Evolutionary conservation across 306 rosid species (phyloP).

Genomic region (Neltuma alba): DNA sequence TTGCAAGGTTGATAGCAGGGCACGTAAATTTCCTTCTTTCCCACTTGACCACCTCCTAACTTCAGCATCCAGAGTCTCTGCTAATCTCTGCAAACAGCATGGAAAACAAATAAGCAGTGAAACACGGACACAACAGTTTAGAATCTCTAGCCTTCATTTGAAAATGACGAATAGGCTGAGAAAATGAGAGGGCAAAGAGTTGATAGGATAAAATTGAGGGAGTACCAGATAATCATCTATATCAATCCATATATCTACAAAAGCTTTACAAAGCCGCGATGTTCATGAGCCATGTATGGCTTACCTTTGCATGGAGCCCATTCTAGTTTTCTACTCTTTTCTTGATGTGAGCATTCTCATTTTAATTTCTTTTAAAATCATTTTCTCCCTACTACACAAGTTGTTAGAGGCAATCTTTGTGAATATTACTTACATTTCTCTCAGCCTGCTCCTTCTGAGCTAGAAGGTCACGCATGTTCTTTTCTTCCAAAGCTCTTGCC

Average conservation of each 20-base stretch:
- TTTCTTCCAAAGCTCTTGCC: conserved; percentile 82
- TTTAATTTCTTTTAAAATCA: conserved; percentile 2
- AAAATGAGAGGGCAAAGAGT: not conserved
- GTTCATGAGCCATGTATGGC: not conserved
- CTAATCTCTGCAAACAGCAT: conserved; percentile 78
- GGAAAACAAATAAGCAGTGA: conserved; percentile 35
- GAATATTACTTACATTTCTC: conserved; percentile 53
- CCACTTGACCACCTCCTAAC: conserved; percentile 98
- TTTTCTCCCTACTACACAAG: not conserved
- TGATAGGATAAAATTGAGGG: not conserved
- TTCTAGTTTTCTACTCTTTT: not conserved
- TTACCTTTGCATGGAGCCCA: not conserved
- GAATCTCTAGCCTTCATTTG: not conserved
- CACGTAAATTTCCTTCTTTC: conserved; percentile 98
- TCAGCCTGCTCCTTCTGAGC: conserved; percentile 84
- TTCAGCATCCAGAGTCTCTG: conserved; percentile 95
- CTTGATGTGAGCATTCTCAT: not conserved
- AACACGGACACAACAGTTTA: conserved; percentile 32
- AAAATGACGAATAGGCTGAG: not conserved
- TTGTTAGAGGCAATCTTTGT: not conserved
- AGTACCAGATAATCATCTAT: not conserved
- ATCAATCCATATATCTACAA: no score
- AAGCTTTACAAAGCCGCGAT: not conserved
- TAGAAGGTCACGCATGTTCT: conserved; percentile 71
- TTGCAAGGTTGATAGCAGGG: conserved; percentile 96